Conservation (phyloP, 2,329 filamentous ascomycete genomes). For the Penicillium glabrum region DNA sequence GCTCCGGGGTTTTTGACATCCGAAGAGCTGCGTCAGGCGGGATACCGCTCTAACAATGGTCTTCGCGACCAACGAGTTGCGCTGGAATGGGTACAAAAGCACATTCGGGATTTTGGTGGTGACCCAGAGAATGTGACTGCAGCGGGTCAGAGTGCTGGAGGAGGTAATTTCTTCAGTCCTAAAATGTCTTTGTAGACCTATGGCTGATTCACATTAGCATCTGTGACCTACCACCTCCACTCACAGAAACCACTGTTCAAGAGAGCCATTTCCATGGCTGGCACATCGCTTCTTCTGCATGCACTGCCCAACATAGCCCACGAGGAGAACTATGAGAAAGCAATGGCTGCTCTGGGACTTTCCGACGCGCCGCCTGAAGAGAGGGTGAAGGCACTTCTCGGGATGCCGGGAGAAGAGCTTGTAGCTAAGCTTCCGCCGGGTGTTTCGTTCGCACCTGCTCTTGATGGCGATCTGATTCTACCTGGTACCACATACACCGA, state of each 20-base stretch:
- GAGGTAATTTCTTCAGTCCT: conserved; percentile 26
- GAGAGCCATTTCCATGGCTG: conserved; percentile 44
- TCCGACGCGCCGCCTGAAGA: conserved; percentile 37
- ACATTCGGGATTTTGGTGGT: conserved; percentile 45
- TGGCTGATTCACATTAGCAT: conserved; percentile 22
- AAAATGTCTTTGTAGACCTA: conserved; percentile 10
- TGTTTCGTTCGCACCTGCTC: conserved; percentile 36
- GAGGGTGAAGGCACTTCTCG: conserved; percentile 43
- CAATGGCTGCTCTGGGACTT: conserved; percentile 43
- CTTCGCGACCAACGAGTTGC: conserved; percentile 50
- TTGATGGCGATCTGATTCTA: conserved; percentile 46
- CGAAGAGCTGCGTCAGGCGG: conserved; percentile 46
- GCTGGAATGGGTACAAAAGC: conserved; percentile 40
- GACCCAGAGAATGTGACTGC: conserved; percentile 41
- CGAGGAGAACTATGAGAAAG: conserved; percentile 44
- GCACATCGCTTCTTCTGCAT: conserved; percentile 45
- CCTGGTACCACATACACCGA: conserved; percentile 24
- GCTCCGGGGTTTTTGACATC: conserved; percentile 51
- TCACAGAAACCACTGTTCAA: conserved; percentile 42
- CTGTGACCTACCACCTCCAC: conserved; percentile 35
- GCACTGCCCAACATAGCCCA: conserved; percentile 40
- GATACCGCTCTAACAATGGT: conserved; percentile 47
- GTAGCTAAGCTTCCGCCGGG: conserved; percentile 41
- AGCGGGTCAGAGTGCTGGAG: conserved; percentile 52
- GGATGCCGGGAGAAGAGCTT: conserved; percentile 43